Base-by-base conservation (phyloP, 192 early-diverging fungal genomes). In the Chytriomyces sp. region DNA sequence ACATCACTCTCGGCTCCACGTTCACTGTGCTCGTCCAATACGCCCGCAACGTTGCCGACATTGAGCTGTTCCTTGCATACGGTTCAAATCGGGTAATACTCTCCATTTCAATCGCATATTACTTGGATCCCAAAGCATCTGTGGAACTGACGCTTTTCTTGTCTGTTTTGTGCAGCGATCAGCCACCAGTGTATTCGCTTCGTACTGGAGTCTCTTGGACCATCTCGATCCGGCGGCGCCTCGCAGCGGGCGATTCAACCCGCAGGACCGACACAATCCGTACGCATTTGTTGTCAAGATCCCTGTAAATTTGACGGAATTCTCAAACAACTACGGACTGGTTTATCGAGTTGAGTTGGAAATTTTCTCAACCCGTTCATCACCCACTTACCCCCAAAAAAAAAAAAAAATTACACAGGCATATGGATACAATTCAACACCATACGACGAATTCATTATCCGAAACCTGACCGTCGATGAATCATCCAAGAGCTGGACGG, bases 231-330 rank as follows among this genome's bases (percentile, higher is more conserved):
- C 28, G 28, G 28, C 28, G 28, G 28, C 28, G 28, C 28, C 53
- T 57, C 53, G 53, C 53, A 57, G 53, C 53, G 53, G 53, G 13
- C 53, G 13, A 57, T 57, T 57, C 53, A 57, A 57, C 20, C 53
- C 53, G 20, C 11, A 20, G 20, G 53, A 57, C 53, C 11, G 53
- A 20, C 53, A 20, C 20, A 18, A 11, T 11, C 53, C 53, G 20
- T 57, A 57, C 53, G 53, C 20, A 11, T 57, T 57, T 57, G 53
- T 57, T 11, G 53, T 20, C 53, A 11, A 57, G 13, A 20, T 57
- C 20, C 53, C 53, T 18, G 11, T 20, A 20, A 57, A 57, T 57
- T 20, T 57, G 53, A 57, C 53, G 53, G 13, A 18, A 20, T 57
- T 18, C 53, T 18, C 11, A 18, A 57, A 1, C 11, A 57, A 20